Conservation (phyloP, 2,329 filamentous ascomycete genomes). For the Phialemonium atrogriseum region DNA sequence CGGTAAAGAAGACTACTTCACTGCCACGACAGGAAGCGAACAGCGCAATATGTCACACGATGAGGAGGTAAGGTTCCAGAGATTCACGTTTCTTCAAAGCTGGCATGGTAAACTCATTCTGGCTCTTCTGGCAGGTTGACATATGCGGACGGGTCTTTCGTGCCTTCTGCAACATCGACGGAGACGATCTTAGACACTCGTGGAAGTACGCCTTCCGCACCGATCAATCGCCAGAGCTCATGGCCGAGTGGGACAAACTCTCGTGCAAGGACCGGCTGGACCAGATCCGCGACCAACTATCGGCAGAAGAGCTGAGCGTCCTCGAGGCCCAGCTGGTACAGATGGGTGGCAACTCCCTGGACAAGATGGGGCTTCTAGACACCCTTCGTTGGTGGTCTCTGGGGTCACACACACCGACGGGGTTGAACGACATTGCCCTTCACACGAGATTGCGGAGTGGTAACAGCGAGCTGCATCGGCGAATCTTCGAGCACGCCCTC, state of each 20-base stretch:
- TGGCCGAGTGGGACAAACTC: slow-evolving; percentile 12
- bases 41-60: not conserved
- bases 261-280: slow-evolving; percentile 17
- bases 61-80: too few species aligned
- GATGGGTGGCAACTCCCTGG: slow-evolving; percentile 16
- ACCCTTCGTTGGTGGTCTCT: slow-evolving; percentile 12
- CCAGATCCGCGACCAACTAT: slow-evolving; percentile 20
- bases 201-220: slow-evolving; percentile 6
- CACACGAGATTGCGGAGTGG: not conserved
- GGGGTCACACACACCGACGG: slow-evolving; percentile 6
- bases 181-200: not conserved
- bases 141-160: slow-evolving; percentile 1
- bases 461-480: not conserved
- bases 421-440: slow-evolving; percentile 12
- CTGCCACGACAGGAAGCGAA: not conserved
- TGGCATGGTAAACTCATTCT: too few species aligned
- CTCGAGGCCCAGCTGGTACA: slow-evolving; percentile 17
- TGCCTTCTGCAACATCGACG: slow-evolving; percentile 4
- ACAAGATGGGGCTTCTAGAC: slow-evolving; percentile 15
- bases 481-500: too few species aligned
- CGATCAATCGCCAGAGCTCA: slow-evolving; percentile 4
- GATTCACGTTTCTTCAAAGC: too few species aligned
- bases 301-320: slow-evolving; percentile 16
- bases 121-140: too few species aligned
- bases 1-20: not conserved